Base-by-base conservation (phyloP, 495 filamentous ascomycete species). In the Lophium mytilinum region DNA sequence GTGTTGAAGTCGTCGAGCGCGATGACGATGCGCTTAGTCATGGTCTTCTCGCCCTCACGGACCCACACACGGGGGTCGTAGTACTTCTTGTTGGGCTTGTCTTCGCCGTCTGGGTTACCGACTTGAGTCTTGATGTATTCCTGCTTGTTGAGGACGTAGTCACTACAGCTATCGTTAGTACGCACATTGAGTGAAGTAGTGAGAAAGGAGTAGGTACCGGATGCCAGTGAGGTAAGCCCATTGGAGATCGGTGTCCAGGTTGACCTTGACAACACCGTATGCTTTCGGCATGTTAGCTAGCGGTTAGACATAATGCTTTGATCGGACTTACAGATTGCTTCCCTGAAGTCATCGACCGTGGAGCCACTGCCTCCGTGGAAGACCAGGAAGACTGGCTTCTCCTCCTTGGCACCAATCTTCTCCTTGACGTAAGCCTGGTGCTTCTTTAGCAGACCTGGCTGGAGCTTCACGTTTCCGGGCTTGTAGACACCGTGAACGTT, bases 401-500 rank as follows among this genome's bases (percentile, higher is more conserved):
- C 78, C 59, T 89, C 83, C 57, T 76, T 73, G 62, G 79, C 73
- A 51, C 67, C 65, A 57, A 73, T 80, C 79, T 90, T 76, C 77
- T 90, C 82, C 73, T 86, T 82, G 67, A 95, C 89, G 72, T 86
- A 88, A 61, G 78, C 79, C 77, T 99, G 93, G 81, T 99, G 94
- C 82, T 95, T 93, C 69, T 78, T 78, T 57, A 99, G 84, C 35
- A 97, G 82, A 76, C 94, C 89, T 49, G 93, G 93, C 75, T 95
- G 90, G 40, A 97, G 85, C 71, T 85, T 85, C 71, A 97, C 93
- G 72, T 98, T 98, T 60, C 94, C 93, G 54, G 94, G 94, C 77
- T 95, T 92, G 82, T 99, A 97, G 59, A 99, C 93, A 73, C 93
- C 93, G 80, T 99, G 94, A 34, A 97, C 92, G 72, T 99, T 99